Evolutionary conservation across 2,329 filamentous ascomycete genomes (phyloP).

Genomic region (Cyphellophora europaea): DNA sequence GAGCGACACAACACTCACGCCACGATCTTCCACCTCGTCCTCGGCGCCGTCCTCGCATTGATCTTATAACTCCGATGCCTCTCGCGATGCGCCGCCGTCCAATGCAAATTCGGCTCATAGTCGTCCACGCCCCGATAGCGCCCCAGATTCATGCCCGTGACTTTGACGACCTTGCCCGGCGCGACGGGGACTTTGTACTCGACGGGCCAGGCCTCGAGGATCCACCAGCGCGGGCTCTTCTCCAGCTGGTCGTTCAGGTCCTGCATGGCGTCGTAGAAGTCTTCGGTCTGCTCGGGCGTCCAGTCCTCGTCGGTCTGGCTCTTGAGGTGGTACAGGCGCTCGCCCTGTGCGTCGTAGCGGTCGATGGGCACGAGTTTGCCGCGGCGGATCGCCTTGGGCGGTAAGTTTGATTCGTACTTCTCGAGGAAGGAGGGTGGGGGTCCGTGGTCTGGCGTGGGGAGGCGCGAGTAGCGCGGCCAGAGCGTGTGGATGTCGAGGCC

Average conservation of each 20-base stretch:
- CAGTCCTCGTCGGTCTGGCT: conserved; percentile 14
- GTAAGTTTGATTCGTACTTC: conserved; percentile 25
- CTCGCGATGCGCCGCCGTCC: no score
- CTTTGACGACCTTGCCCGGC: conserved; percentile 24
- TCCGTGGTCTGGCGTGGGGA: conserved; percentile 22
- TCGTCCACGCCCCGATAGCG: conserved; percentile 28
- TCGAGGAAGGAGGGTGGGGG: conserved; percentile 29
- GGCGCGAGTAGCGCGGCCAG: conserved; percentile 29
- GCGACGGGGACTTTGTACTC: conserved; percentile 27
- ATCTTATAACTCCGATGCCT: no score
- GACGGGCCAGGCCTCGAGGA: conserved; percentile 34
- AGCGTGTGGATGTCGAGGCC: conserved; percentile 34
- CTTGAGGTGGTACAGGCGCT: conserved; percentile 1
- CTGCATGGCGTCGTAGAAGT: conserved; percentile 34
- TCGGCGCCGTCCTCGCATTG: no score
- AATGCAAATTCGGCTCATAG: conserved; percentile 31
- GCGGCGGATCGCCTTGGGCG: conserved; percentile 24
- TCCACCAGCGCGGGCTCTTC: conserved; percentile 32
- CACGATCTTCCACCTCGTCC: no score
- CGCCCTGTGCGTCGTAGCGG: conserved; percentile 12
- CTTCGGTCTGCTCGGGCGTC: conserved; percentile 32
- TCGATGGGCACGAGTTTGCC: conserved; percentile 20
- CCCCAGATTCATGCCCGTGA: conserved; percentile 29
- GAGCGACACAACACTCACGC: no score
- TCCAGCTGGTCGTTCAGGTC: conserved; percentile 32